phyloP scores from a whole-genome alignment of 1,284 basidiomycete species.

The Papiliotrema laurentii region DNA sequence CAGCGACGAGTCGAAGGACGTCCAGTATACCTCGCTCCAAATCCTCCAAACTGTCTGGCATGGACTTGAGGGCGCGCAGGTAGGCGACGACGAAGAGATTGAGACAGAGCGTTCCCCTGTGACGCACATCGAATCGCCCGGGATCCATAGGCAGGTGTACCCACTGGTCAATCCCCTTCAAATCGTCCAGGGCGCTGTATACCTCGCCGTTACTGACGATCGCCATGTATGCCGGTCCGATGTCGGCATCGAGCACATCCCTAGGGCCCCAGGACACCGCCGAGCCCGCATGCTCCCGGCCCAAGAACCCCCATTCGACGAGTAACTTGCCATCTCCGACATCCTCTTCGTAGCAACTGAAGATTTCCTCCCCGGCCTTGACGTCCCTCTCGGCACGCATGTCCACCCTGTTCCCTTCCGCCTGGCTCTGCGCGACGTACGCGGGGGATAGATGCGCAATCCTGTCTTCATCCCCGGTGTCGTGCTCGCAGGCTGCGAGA shows the following conservation, averaged over 20 bases:
- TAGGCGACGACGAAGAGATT: background rate
- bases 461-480: slow-evolving; percentile 41
- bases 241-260: slow-evolving; percentile 4
- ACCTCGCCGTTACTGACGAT: background rate
- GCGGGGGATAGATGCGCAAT: slow-evolving; percentile 18
- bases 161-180: too few species aligned
- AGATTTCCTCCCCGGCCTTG: slow-evolving; percentile 60
- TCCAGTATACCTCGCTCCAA: background rate
- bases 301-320: slow-evolving; percentile 64
- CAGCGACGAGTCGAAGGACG: background rate
- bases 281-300: slow-evolving; percentile 6
- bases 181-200: background rate
- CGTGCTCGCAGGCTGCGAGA: slow-evolving; percentile 66
- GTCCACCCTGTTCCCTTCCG: slow-evolving; percentile 29
- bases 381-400: slow-evolving; percentile 32
- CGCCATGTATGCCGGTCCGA: background rate
- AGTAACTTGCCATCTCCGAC: slow-evolving; percentile 64
- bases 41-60: background rate
- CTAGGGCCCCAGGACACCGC: slow-evolving; percentile 19
- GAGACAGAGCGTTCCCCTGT: background rate
- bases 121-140: background rate
- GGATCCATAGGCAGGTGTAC: background rate
- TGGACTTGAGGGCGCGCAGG: background rate
- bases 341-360: slow-evolving; percentile 74
- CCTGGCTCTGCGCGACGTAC: slow-evolving; percentile 7